Base-by-base conservation (phyloP, 495 filamentous ascomycete species). In the Friedmanniomyces simplex region DNA sequence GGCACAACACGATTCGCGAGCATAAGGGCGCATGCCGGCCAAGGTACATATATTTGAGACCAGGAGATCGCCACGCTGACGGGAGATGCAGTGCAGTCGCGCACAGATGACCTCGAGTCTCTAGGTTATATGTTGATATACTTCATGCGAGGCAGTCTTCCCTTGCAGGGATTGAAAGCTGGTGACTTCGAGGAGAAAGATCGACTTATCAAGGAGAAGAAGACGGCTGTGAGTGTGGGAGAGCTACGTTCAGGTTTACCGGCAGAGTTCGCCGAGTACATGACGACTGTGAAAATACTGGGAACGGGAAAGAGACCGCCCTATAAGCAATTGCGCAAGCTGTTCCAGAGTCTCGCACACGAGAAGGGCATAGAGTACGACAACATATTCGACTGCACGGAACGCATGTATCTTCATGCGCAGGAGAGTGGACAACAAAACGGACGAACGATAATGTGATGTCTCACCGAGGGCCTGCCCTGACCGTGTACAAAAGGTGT, bases 71-170 rank as follows among this genome's bases (percentile, higher is more conserved):
- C 43, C 72, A 63, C 37, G 67, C 68, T 36, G 68, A 65, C 52
- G 60, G 72, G 50, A 70, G 66, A n/a, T 54, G 41, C 58, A 71
- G 69, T 63, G 32, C 68, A 72, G 59, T 67, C 71, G 50, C 70
- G 55, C 22, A 55, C 63, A 13, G 69, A 75, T 50, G 69, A 75
- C 48, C 51, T 76, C 52, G 71, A 76, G 55, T 67, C 69, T 50
- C 59, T 76, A 22, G 71, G 71, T 52, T 76, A 74, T 57, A 52
- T 73, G 14, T 54, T 73, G 18, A 34, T 72, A 20, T 72, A 73
- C 58, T 69, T 76, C 37, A 47, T 68, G 54, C 61, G 62, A 30
- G 69, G 73, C 51, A 62, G 60, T n/a, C 63, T 76, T 14, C 74
- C 70, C 24, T 77, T 71, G 73, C 58, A 71, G 54, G 61, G 55